phyloP scores from a whole-genome alignment of 768 basidiomycete species.

The Termitomyces sp. region DNA sequence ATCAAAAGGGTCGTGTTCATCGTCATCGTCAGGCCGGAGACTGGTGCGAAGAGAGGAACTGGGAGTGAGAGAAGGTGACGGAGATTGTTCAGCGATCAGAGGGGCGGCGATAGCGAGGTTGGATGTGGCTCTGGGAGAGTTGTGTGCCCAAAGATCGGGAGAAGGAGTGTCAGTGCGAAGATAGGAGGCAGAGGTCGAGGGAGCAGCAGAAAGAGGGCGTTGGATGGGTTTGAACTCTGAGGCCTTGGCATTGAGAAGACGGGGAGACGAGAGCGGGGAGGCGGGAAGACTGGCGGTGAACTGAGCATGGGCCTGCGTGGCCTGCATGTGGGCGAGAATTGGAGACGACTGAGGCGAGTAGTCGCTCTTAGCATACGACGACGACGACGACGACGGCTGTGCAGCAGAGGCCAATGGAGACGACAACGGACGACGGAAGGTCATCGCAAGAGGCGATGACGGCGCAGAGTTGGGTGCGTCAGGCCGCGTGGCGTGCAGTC shows the following conservation, averaged over 20 bases:
- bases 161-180: slow-evolving; percentile 77
- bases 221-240: slow-evolving; percentile 83
- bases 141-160: slow-evolving; percentile 86
- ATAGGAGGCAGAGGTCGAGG: slow-evolving; percentile 51
- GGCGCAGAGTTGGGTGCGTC: slow-evolving; percentile 76
- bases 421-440: slow-evolving; percentile 66
- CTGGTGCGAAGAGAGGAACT: slow-evolving; percentile 66
- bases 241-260: slow-evolving; percentile 85
- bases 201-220: slow-evolving; percentile 72
- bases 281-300: slow-evolving; percentile 78
- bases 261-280: slow-evolving; percentile 81
- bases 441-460: slow-evolving; percentile 66
- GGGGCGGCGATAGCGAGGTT: slow-evolving; percentile 93
- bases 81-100: slow-evolving; percentile 63
- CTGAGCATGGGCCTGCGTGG: slow-evolving; percentile 50
- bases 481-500: slow-evolving; percentile 57
- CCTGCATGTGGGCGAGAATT: slow-evolving; percentile 49
- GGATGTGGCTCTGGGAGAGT: slow-evolving; percentile 60
- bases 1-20: slow-evolving; percentile 81
- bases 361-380: slow-evolving; percentile 44
- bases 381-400: slow-evolving; percentile 40
- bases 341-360: slow-evolving; percentile 68
- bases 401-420: slow-evolving; percentile 64
- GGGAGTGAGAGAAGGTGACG: slow-evolving; percentile 55
- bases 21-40: slow-evolving; percentile 50